These are phyloP conservation scores for Euryodendron excelsum DNA, from an alignment of 148 eudicot species.

Conservation along the genomic window DNA sequence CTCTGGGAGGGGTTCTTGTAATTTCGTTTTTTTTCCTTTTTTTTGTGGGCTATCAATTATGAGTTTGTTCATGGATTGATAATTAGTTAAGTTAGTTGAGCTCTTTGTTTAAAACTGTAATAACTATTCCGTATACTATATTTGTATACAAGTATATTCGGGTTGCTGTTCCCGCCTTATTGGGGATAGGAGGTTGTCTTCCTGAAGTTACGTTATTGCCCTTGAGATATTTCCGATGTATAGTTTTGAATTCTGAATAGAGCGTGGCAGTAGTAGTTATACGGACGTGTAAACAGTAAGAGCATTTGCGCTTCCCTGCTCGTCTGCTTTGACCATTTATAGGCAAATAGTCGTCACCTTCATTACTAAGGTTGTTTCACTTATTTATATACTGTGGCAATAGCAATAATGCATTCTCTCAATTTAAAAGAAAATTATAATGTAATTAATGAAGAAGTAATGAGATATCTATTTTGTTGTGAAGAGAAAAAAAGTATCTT, in stretches of 20 bases:
- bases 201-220: background rate
- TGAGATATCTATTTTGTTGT: too few relatives aligned
- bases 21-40: background rate
- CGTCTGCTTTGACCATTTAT: background rate
- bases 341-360: too few relatives aligned
- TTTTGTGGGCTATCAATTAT: background rate
- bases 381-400: too few relatives aligned
- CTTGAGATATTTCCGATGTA: too few relatives aligned
- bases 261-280: background rate
- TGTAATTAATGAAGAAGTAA: too few relatives aligned
- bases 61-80: constrained; percentile 4
- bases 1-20: background rate
- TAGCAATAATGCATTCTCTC: too few relatives aligned
- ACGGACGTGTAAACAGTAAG: background rate
- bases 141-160: background rate
- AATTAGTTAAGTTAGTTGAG: constrained; percentile 12
- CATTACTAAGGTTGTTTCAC: too few relatives aligned
- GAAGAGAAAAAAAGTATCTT: too few relatives aligned
- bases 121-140: constrained; percentile 3
- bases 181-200: background rate
- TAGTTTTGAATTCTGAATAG: too few relatives aligned
- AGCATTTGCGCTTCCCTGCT: background rate
- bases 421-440: too few relatives aligned
- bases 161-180: too few relatives aligned
- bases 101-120: constrained; percentile 10